These are phyloP conservation scores for Fusarium siculi DNA, from an alignment of 2,329 filamentous ascomycete species.

Conservation along the genomic window DNA sequence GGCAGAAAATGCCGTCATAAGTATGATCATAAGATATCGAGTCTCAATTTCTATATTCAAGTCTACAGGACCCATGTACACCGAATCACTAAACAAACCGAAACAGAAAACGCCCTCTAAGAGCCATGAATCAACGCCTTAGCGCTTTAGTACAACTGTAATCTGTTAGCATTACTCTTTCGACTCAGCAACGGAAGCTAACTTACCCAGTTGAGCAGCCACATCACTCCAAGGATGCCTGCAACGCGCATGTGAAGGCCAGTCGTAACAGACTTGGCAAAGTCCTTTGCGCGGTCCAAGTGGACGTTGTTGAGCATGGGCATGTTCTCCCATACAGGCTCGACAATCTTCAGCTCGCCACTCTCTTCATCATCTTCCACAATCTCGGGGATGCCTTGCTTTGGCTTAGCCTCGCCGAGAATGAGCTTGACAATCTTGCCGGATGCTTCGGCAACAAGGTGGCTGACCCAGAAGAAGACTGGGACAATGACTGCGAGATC, in stretches of 20 bases:
- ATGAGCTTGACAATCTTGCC: slow-evolving; percentile 41
- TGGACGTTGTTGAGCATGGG: slow-evolving; percentile 12
- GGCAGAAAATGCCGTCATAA: no score
- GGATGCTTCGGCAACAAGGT: slow-evolving; percentile 41
- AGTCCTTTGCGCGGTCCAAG: slow-evolving; percentile 3
- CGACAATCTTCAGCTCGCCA: slow-evolving; percentile 39
- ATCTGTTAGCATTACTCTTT: not conserved
- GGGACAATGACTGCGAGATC: slow-evolving; percentile 42
- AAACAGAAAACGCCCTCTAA: not conserved
- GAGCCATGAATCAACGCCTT: not conserved
- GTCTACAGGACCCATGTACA: not conserved
- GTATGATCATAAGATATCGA: not conserved
- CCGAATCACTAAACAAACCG: not conserved
- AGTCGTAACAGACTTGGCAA: not conserved
- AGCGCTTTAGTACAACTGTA: slow-evolving; percentile 30
- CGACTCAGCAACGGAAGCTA: accelerated
- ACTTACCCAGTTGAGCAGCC: slow-evolving; percentile 43
- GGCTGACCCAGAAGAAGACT: slow-evolving; percentile 46
- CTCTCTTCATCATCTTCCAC: slow-evolving; percentile 26
- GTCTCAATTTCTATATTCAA: not conserved
- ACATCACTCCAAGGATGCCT: slow-evolving; percentile 34
- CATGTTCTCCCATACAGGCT: slow-evolving; percentile 25
- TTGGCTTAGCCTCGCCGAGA: slow-evolving; percentile 23
- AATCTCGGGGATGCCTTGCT: not conserved
- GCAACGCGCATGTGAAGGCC: slow-evolving; percentile 26